Evolutionary conservation across 2,329 filamentous ascomycete species (phyloP).

Genomic region (Monilinia polystroma): DNA sequence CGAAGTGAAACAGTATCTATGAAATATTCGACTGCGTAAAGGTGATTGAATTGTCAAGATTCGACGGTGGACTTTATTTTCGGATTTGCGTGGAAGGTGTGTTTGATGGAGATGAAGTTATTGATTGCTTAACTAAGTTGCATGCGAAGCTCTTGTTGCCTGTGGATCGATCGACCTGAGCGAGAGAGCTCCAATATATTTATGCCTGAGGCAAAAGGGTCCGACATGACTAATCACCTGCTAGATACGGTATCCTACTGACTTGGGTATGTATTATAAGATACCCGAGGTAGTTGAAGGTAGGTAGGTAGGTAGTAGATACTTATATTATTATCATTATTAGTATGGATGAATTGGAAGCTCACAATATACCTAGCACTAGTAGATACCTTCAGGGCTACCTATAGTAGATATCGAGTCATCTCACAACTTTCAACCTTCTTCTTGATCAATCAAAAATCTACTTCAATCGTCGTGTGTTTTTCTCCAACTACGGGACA

Average conservation of each 20-base stretch:
- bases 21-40: background rate
- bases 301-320: too few species aligned
- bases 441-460: background rate
- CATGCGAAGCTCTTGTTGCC: conserved; percentile 25
- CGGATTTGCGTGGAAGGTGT: conserved; percentile 19
- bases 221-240: background rate
- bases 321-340: too few species aligned
- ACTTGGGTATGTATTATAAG: too few species aligned
- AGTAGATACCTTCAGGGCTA: too few species aligned
- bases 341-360: background rate
- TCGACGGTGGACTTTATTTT: background rate
- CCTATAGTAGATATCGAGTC: too few species aligned
- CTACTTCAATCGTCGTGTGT: background rate
- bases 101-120: conserved; percentile 21
- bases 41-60: background rate
- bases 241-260: too few species aligned
- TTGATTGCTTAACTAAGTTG: conserved; percentile 13
- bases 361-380: background rate
- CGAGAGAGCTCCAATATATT: background rate
- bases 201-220: conserved; percentile 4
- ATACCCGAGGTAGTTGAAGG: too few species aligned
- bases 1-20: background rate
- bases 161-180: conserved; percentile 1
- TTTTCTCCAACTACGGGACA: background rate
- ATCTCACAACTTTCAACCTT: background rate